These are phyloP conservation scores for Pichia insulana DNA, from an alignment of 805 yeast species.

Conservation along the genomic window DNA sequence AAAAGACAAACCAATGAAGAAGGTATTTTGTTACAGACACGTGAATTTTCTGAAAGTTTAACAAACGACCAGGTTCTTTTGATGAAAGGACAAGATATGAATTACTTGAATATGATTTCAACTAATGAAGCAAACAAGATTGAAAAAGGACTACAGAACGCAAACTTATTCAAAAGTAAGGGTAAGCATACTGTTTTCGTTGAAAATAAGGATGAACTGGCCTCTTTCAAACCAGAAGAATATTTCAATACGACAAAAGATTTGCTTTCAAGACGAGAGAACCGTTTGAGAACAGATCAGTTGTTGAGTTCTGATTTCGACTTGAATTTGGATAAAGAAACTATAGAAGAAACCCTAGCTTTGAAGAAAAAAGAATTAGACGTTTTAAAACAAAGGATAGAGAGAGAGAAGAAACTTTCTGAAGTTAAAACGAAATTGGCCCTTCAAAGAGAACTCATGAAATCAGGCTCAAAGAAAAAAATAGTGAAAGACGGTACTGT, in stretches of 20 bases:
- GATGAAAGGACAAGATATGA: slow-evolving; percentile 83
- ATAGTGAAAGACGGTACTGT: slow-evolving; percentile 56
- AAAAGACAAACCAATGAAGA: slow-evolving; percentile 53
- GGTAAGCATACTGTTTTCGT: slow-evolving; percentile 87
- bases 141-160: slow-evolving; percentile 41
- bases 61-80: slow-evolving; percentile 70
- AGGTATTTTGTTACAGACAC: slow-evolving; percentile 60
- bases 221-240: slow-evolving; percentile 51
- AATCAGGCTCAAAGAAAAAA: slow-evolving; percentile 81
- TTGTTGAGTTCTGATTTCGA: slow-evolving; percentile 26
- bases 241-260: slow-evolving; percentile 64
- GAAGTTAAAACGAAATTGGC: slow-evolving; percentile 68
- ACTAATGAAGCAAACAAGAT: slow-evolving; percentile 60
- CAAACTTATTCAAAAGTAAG: slow-evolving; percentile 40
- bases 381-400: slow-evolving; percentile 53
- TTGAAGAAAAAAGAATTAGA: slow-evolving; percentile 50
- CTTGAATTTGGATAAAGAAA: slow-evolving; percentile 21
- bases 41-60: slow-evolving; percentile 48
- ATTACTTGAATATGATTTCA: slow-evolving; percentile 72
- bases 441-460: slow-evolving; percentile 78
- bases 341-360: slow-evolving; percentile 13
- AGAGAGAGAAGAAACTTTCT: slow-evolving; percentile 59
- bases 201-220: slow-evolving; percentile 48
- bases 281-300: slow-evolving; percentile 59
- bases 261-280: slow-evolving; percentile 56